These are phyloP conservation scores for Coemansia pectinata DNA, from an alignment of 192 early-diverging fungal genomes.

Conservation along the genomic window DNA sequence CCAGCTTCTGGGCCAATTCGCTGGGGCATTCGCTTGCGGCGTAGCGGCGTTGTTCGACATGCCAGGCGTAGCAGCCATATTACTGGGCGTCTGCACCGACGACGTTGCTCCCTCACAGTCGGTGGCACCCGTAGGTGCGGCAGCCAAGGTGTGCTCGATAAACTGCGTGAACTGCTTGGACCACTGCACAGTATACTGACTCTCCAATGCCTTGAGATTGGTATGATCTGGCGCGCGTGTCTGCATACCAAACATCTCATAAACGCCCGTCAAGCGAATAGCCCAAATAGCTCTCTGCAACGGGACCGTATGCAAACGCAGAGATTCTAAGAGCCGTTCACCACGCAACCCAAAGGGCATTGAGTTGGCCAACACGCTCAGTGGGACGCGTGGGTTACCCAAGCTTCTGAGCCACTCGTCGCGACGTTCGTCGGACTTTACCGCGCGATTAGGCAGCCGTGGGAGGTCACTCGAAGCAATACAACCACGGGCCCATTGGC, in stretches of 20 bases:
- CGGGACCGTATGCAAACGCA: constrained; percentile 60
- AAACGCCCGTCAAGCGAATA: constrained; percentile 66
- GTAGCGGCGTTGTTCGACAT: constrained; percentile 1
- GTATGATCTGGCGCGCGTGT: constrained; percentile 28
- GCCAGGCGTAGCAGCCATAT: constrained; percentile 4
- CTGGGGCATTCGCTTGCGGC: background rate
- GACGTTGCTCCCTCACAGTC: background rate
- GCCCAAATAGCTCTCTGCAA: constrained; percentile 69
- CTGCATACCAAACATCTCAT: constrained; percentile 58
- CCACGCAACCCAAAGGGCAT: constrained; percentile 58
- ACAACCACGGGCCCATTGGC: constrained; percentile 27
- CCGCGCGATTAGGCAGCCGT: constrained; percentile 24
- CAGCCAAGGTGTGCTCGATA: constrained; percentile 30
- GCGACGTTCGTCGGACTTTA: constrained; percentile 28
- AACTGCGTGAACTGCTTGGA: constrained; percentile 42
- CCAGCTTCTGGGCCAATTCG: constrained; percentile 33
- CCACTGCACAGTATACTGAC: constrained; percentile 38
- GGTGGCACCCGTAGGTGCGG: constrained; percentile 19
- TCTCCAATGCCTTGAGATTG: constrained; percentile 19
- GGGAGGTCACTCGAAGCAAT: constrained; percentile 4
- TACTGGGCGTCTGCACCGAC: background rate
- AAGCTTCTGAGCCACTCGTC: constrained; percentile 47
- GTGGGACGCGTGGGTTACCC: constrained; percentile 43
- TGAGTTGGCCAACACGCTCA: constrained; percentile 25
- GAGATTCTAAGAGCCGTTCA: constrained; percentile 60